A percentile compares a stretch with the other conserved stretches of the same genome.
phyloP scores from a whole-genome alignment of 345 rosid genomes.

The Rhizophora apiculata region DNA sequence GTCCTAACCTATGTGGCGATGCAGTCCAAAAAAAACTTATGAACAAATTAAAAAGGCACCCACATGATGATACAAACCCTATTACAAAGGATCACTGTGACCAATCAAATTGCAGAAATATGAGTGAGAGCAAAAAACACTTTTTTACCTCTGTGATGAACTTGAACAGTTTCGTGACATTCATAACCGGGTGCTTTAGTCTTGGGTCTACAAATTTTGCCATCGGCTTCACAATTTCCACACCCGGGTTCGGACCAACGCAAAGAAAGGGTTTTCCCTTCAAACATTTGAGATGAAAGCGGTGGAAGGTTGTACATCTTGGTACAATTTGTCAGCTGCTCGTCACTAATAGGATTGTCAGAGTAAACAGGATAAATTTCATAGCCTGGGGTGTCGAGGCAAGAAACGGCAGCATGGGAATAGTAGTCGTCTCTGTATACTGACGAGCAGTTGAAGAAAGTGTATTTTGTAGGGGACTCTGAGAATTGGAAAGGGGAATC shows the following conservation, averaged over 20 bases:
- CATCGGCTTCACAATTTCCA: neutral
- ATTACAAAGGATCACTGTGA: too few relatives aligned
- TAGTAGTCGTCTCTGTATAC: neutral
- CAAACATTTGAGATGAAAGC: fast-evolving
- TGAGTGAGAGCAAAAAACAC: too few relatives aligned
- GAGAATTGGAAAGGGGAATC: neutral
- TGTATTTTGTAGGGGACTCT: neutral
- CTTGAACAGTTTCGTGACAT: too few relatives aligned
- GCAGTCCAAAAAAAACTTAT: too few relatives aligned
- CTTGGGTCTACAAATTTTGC: neutral
- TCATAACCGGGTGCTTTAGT: neutral
- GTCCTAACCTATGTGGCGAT: too few relatives aligned
- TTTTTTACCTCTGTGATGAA: too few relatives aligned
- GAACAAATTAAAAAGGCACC: too few relatives aligned
- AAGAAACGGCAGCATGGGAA: neutral
- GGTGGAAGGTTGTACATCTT: conserved; percentile 15
- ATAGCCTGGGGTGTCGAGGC: conserved; percentile 1
- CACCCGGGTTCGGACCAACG: neutral
- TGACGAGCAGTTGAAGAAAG: conserved; percentile 14
- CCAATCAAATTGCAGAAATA: too few relatives aligned
- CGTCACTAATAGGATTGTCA: neutral
- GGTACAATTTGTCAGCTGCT: conserved; percentile 11
- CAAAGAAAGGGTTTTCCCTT: neutral
- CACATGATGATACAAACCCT: too few relatives aligned
- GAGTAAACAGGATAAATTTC: neutral